Conservation (phyloP, 1,139 yeast genomes). For the Geotrichum phurueaensis region DNA sequence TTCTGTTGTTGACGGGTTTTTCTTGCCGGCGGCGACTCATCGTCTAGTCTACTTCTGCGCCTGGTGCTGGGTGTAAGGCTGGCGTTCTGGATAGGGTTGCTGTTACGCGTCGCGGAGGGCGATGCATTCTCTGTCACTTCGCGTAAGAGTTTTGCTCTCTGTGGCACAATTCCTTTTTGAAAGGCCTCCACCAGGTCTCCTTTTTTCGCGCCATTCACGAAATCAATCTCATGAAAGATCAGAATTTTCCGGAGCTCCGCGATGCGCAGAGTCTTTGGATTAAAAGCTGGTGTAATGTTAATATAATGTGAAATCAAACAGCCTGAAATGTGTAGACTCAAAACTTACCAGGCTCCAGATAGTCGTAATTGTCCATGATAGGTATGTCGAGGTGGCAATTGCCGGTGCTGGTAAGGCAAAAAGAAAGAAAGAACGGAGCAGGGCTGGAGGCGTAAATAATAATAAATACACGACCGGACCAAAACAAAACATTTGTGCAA, state of each 20-base stretch:
- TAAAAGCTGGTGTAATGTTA: conserved; percentile 43
- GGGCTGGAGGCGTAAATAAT: neutral
- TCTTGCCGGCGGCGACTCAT: neutral
- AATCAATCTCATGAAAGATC: conserved; percentile 49
- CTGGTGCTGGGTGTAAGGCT: neutral
- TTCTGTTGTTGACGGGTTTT: neutral
- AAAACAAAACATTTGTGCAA: neutral
- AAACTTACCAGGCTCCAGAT: conserved; percentile 8
- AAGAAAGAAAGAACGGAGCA: neutral
- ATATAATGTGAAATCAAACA: neutral
- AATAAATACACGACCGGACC: neutral
- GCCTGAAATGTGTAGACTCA: neutral
- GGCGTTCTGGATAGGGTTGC: neutral
- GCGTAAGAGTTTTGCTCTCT: neutral
- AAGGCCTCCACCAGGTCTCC: conserved; percentile 52
- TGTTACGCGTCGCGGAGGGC: conserved; percentile 4
- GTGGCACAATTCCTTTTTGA: conserved; percentile 43
- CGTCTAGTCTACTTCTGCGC: neutral
- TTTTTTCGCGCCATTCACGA: conserved; percentile 59
- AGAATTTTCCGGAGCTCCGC: conserved; percentile 61
- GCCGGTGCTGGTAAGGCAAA: neutral
- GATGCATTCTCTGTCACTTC: neutral
- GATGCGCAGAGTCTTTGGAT: conserved; percentile 55
- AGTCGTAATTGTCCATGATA: conserved; percentile 12
- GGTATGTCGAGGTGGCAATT: neutral